These are phyloP conservation scores for Monilinia polystroma DNA, from an alignment of 2,329 filamentous ascomycete genomes.

Conservation along the genomic window DNA sequence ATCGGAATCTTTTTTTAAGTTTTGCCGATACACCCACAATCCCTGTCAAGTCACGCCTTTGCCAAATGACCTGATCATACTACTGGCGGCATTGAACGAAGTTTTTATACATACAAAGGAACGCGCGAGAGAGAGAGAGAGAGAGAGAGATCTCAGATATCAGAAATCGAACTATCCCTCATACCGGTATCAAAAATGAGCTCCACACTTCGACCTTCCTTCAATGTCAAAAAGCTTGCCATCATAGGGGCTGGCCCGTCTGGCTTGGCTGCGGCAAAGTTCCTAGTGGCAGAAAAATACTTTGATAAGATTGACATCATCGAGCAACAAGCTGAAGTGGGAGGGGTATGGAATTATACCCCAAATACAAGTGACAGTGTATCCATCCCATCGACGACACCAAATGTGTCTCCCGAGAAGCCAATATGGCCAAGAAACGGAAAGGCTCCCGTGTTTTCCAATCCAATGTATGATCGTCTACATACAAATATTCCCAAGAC, in stretches of 20 bases:
- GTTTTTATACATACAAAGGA: no score
- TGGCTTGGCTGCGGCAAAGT: conserved; percentile 78
- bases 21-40: neutral
- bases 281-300: conserved; percentile 67
- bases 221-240: conserved; percentile 60
- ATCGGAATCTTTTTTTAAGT: conserved; percentile 11
- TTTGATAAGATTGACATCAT: conserved; percentile 74
- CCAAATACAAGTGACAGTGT: conserved; percentile 47
- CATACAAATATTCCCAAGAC: conserved; percentile 84
- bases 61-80: no score
- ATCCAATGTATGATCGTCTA: conserved; percentile 77
- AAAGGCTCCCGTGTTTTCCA: conserved; percentile 61
- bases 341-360: conserved; percentile 84
- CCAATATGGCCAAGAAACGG: conserved; percentile 52
- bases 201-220: conserved; percentile 29
- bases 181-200: conserved; percentile 29
- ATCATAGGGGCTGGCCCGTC: conserved; percentile 81
- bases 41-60: no score
- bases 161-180: no score
- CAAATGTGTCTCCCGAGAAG: conserved; percentile 60
- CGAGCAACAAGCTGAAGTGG: conserved; percentile 74
- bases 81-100: no score
- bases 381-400: conserved; percentile 67
- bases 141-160: neutral
- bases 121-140: neutral